Evolutionary conservation across 2,329 filamentous ascomycete species (phyloP).

Genomic region (Davidsoniella eucalypti): DNA sequence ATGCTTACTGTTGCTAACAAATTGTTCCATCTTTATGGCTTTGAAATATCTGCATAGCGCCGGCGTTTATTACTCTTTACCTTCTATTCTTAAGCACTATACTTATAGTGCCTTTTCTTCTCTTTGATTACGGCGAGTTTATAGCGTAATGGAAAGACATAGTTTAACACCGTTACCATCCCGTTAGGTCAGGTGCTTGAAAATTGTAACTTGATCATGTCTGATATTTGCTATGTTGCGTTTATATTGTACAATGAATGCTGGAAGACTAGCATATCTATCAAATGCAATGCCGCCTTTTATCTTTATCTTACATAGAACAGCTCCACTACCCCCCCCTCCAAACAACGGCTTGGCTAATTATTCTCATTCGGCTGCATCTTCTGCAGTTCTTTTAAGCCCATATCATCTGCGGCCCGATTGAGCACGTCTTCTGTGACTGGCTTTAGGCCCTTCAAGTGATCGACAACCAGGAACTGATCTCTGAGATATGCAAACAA

Average conservation of each 20-base stretch:
- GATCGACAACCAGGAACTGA: conserved; percentile 5
- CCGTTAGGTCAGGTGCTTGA: no score
- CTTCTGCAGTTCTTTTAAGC: conserved; percentile 19
- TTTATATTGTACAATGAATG: no score
- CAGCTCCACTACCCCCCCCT: no score
- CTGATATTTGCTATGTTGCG: no score
- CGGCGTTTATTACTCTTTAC: conserved; percentile 20
- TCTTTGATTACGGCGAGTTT: no score
- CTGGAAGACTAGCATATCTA: conserved; percentile 13
- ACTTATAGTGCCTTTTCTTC: neutral
- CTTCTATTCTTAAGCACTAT: neutral
- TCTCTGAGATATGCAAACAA: conserved; percentile 26
- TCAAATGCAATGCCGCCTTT: no score
- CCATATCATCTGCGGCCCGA: conserved; percentile 27
- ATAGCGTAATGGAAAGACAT: no score
- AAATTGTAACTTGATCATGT: no score
- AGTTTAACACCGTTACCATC: no score
- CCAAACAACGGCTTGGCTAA: no score
- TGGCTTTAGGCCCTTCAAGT: conserved; percentile 12
- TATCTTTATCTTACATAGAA: no score
- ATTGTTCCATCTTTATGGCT: neutral
- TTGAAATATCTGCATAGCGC: conserved; percentile 25
- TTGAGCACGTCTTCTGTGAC: conserved; percentile 17
- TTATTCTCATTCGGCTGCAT: conserved; percentile 18
- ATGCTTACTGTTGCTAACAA: neutral